Conservation (phyloP, 345 rosid genomes). For the Brassica rapa region DNA sequence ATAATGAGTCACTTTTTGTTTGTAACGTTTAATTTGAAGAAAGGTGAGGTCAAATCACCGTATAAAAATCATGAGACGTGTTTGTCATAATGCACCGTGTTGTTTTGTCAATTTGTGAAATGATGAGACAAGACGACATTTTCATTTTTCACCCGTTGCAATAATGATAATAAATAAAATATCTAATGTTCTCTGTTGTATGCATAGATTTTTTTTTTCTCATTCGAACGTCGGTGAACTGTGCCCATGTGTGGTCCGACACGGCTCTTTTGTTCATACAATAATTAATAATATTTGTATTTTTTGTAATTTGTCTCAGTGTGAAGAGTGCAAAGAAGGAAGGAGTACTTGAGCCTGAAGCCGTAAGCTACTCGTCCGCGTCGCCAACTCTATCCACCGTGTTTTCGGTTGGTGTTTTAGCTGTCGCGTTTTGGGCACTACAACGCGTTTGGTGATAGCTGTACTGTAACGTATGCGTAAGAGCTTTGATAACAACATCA, state of each 20-base stretch:
- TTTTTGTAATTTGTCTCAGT: constrained; percentile 8
- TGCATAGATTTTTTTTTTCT: neutral
- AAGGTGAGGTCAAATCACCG: constrained; percentile 34
- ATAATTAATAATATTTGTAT: neutral
- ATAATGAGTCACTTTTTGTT: constrained; percentile 1
- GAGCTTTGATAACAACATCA: neutral
- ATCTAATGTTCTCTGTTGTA: constrained; percentile 30
- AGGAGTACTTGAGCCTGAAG: constrained; percentile 18
- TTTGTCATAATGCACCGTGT: constrained; percentile 6
- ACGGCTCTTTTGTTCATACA: constrained; percentile 36
- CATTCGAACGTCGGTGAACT: constrained; percentile 31
- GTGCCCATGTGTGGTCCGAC: constrained; percentile 36
- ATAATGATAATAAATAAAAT: constrained; percentile 26
- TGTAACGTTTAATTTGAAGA: constrained; percentile 6
- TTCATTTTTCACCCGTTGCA: constrained; percentile 31
- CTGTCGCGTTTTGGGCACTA: neutral
- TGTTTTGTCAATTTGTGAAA: constrained; percentile 38
- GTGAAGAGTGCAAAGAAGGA: constrained; percentile 37
- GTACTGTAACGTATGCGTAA: neutral
- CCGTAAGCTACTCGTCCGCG: constrained; percentile 33
- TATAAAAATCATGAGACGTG: constrained; percentile 16
- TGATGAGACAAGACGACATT: constrained; percentile 32
- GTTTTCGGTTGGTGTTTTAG: constrained; percentile 16
- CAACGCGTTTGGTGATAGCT: neutral
- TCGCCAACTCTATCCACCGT: neutral